Evolutionary conservation across 1,284 basidiomycete genomes (phyloP).

Genomic region (Trametes versicolor): DNA sequence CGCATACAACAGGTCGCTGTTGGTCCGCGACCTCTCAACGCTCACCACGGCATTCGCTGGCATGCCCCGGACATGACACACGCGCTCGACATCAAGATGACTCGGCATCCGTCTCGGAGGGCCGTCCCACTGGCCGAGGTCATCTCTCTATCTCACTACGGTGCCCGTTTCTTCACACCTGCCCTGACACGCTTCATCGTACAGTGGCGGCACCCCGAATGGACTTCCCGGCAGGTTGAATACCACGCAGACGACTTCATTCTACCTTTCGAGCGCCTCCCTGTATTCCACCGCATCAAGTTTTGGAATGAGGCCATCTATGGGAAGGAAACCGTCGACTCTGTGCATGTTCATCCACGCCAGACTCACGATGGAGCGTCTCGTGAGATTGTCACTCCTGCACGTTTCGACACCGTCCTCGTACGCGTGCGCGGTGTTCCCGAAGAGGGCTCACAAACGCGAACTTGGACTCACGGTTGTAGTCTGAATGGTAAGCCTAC

Average conservation of each 20-base stretch:
- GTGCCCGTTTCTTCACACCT: conserved; percentile 37
- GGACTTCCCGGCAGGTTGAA: conserved; percentile 4
- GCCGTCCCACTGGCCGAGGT: conserved; percentile 10
- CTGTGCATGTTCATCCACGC: conserved; percentile 12
- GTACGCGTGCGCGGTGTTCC: neutral
- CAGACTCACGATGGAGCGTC: neutral
- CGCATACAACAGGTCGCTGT: neutral
- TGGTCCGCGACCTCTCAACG: neutral
- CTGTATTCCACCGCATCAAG: conserved; percentile 25
- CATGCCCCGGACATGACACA: neutral
- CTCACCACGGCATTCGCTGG: neutral
- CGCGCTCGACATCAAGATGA: conserved; percentile 30
- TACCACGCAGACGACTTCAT: neutral
- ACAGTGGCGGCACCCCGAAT: neutral
- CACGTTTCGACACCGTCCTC: conserved; percentile 21
- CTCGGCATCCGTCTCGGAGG: conserved; percentile 35
- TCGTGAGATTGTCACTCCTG: neutral
- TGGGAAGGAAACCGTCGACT: conserved; percentile 22
- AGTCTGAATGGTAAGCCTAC: neutral
- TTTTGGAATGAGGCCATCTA: conserved; percentile 17
- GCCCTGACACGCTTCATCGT: conserved; percentile 41
- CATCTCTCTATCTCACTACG: conserved; percentile 29
- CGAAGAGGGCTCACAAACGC: neutral
- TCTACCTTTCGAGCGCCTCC: conserved; percentile 12
- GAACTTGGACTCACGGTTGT: neutral